Conservation (phyloP, 2,329 filamentous ascomycete genomes). For the Onygena corvina region DNA sequence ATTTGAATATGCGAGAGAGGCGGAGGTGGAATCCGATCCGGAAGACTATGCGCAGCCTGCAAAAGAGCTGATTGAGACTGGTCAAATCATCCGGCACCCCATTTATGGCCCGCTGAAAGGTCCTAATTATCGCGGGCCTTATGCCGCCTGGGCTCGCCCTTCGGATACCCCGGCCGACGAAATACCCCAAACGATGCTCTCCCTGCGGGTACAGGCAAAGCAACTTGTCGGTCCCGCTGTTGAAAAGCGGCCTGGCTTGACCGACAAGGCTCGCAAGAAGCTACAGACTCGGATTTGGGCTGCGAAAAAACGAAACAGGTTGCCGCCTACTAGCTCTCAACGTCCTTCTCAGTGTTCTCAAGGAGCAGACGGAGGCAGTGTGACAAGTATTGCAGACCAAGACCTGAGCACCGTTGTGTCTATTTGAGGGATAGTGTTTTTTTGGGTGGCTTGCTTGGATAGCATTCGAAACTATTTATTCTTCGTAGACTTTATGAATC, state of each 20-base stretch:
- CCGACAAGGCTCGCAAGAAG: conserved; percentile 14
- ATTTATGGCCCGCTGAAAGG: conserved; percentile 32
- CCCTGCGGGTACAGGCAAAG: conserved; percentile 19
- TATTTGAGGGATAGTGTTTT: too few relatives aligned
- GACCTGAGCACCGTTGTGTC: too few relatives aligned
- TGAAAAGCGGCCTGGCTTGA: conserved; percentile 18
- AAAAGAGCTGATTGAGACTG: conserved; percentile 22
- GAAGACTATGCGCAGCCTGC: conserved; percentile 19
- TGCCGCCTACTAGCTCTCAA: background rate
- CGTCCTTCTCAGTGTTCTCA: background rate
- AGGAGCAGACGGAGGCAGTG: background rate
- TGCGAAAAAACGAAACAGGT: conserved; percentile 23
- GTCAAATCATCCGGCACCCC: conserved; percentile 27
- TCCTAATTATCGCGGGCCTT: conserved; percentile 31
- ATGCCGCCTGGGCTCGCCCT: conserved; percentile 30
- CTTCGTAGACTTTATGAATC: too few relatives aligned
- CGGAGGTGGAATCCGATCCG: background rate
- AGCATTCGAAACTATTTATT: too few relatives aligned
- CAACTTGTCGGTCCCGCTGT: conserved; percentile 24
- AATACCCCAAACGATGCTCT: conserved; percentile 20
- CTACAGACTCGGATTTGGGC: conserved; percentile 20
- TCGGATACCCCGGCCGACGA: conserved; percentile 16
- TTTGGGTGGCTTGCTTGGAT: too few relatives aligned
- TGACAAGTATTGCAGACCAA: too few relatives aligned
- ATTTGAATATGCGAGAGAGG: conserved; percentile 13